Evolutionary conservation across 257 asterid genomes (phyloP).

Genomic region (Leonotis leonurus): DNA sequence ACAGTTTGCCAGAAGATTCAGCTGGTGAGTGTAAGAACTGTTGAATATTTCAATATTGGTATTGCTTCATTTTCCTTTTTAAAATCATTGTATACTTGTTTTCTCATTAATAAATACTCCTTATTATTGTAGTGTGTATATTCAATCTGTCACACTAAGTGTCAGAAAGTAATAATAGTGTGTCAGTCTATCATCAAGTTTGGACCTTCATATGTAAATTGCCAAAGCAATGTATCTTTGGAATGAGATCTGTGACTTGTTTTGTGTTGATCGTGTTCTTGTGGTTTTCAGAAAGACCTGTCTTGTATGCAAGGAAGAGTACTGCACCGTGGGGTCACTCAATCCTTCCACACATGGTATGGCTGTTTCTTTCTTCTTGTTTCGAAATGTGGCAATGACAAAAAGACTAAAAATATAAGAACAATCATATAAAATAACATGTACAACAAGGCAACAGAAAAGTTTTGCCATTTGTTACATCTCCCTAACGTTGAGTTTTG

Average conservation of each 20-base stretch:
- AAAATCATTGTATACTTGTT: not conserved
- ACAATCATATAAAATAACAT: too few species aligned
- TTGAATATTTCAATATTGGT: constrained; percentile 3
- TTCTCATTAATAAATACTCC: not conserved
- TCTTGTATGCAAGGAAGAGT: constrained; percentile 52
- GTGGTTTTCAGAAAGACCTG: constrained; percentile 60
- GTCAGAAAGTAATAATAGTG: not conserved
- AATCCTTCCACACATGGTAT: constrained; percentile 78
- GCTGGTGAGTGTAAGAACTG: constrained; percentile 44
- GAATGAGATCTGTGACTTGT: constrained; percentile 9
- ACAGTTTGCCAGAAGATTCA: constrained; percentile 72
- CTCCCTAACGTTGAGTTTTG: not conserved
- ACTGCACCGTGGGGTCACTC: constrained; percentile 62
- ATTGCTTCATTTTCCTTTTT: not conserved
- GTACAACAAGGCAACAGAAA: not conserved
- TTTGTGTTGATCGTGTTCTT: constrained; percentile 13
- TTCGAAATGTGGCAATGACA: not conserved
- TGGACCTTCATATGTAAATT: not conserved
- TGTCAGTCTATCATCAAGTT: not conserved
- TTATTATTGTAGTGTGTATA: not conserved
- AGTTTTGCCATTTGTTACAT: not conserved
- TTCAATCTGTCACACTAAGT: not conserved
- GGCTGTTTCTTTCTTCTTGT: constrained; percentile 6
- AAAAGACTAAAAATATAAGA: not conserved
- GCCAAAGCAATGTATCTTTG: not conserved